Evolutionary conservation across 352 stramenopile genomes (phyloP).

Genomic region (Globisporangium perplexum): DNA sequence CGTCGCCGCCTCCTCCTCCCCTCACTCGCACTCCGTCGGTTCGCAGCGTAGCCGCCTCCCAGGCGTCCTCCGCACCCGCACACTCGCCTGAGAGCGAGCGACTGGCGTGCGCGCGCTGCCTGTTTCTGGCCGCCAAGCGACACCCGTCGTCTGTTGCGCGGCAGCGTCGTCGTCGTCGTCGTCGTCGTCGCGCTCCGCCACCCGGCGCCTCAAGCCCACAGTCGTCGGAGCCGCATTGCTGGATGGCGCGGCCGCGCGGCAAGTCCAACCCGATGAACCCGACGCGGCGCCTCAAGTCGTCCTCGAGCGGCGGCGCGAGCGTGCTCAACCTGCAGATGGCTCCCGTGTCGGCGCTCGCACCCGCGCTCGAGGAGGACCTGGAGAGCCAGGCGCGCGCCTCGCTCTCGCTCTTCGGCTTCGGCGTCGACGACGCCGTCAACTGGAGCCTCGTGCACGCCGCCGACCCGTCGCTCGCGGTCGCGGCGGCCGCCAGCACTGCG

Average conservation of each 20-base stretch:
- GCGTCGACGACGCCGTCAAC: constrained; percentile 41
- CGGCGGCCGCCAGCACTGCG: background rate
- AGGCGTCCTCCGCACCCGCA: too few species aligned
- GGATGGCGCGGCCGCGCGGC: constrained; percentile 25
- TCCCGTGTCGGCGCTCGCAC: constrained; percentile 22
- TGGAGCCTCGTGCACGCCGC: constrained; percentile 42
- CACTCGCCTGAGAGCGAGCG: background rate
- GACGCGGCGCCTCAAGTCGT: constrained; percentile 12
- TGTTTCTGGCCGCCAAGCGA: background rate
- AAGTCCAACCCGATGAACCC: constrained; percentile 24
- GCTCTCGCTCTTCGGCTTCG: constrained; percentile 72
- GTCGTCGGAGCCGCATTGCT: background rate
- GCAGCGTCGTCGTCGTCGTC: background rate
- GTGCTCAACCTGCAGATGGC: constrained; percentile 33
- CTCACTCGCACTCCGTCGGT: background rate
- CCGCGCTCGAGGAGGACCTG: constrained; percentile 44
- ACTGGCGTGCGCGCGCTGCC: constrained; percentile 2
- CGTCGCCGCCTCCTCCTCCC: too few species aligned
- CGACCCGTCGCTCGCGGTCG: constrained; percentile 3
- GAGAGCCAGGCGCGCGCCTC: constrained; percentile 55
- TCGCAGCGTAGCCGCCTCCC: background rate
- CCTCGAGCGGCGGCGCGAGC: constrained; percentile 8
- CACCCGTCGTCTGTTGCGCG: constrained; percentile 1
- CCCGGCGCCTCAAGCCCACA: too few species aligned
- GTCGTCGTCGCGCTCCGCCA: too few species aligned